Conservation (phyloP, 2,329 filamentous ascomycete species). For the Cercospora sp. region DNA sequence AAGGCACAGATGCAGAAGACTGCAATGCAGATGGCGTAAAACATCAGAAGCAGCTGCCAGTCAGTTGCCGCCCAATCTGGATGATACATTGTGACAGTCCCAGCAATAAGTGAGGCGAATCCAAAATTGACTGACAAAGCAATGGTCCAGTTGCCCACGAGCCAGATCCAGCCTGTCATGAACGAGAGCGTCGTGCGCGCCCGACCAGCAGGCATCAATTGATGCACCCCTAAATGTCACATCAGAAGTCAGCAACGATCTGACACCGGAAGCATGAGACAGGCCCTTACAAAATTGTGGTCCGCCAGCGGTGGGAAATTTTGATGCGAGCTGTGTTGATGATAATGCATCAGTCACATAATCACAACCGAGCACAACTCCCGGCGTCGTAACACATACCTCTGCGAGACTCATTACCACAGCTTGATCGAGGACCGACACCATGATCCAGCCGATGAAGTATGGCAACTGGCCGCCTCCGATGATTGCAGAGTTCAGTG, state of each 20-base stretch:
- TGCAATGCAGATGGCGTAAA: constrained; percentile 66
- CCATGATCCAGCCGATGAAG: constrained; percentile 70
- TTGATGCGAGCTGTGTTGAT: constrained; percentile 61
- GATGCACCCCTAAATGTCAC: not conserved
- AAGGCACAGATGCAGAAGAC: constrained; percentile 67
- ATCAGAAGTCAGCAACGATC: not conserved
- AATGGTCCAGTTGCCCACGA: constrained; percentile 78
- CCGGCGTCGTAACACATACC: not conserved
- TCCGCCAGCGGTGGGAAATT: constrained; percentile 74
- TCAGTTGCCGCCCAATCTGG: constrained; percentile 54
- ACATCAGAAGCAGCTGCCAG: constrained; percentile 72
- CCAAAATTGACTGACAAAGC: constrained; percentile 77
- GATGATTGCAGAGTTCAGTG: constrained; percentile 53
- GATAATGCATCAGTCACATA: not conserved
- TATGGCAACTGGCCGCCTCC: constrained; percentile 68
- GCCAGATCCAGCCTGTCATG: constrained; percentile 71
- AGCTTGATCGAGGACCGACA: constrained; percentile 68
- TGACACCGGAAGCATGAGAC: not conserved
- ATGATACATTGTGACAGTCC: constrained; percentile 56
- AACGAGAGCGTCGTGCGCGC: constrained; percentile 44
- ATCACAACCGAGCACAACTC: not conserved
- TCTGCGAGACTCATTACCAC: constrained; percentile 67
- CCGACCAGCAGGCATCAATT: not conserved
- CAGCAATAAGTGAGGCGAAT: constrained; percentile 53
- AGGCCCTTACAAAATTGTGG: constrained; percentile 64